Conservation (phyloP, 257 asterid species). For the Asclepias syriaca region DNA sequence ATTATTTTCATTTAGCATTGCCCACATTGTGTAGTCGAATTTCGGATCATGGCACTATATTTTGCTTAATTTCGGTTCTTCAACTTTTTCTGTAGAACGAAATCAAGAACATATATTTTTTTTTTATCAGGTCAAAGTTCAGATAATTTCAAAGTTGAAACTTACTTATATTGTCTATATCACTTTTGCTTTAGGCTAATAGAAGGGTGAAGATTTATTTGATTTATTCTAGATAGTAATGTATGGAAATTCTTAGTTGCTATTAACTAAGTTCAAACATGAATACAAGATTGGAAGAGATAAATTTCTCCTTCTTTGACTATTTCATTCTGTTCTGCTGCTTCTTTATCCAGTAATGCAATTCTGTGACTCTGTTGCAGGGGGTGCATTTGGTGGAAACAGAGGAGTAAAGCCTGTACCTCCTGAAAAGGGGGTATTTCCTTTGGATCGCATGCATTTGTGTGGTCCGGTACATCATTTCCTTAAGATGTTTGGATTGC, state of each 20-base stretch:
- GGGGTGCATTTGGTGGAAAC: conserved; percentile 96
- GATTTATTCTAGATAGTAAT: neutral
- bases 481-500: neutral
- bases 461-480: conserved; percentile 61
- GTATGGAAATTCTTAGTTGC: neutral
- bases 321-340: neutral
- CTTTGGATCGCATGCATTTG: conserved; percentile 87
- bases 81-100: neutral
- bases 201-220: too few relatives aligned
- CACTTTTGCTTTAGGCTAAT: neutral
- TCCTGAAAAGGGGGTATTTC: conserved; percentile 93
- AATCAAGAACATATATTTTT: neutral
- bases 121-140: neutral
- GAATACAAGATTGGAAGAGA: neutral
- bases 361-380: conserved; percentile 27
- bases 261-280: neutral
- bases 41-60: neutral
- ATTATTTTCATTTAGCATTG: neutral
- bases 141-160: neutral
- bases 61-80: neutral
- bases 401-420: conserved; percentile 95
- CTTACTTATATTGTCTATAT: neutral
- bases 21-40: neutral
- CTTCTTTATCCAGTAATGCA: neutral
- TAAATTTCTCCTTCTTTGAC: neutral